Conservation (phyloP, 2,329 filamentous ascomycete genomes). For the Blastomyces parvus region DNA sequence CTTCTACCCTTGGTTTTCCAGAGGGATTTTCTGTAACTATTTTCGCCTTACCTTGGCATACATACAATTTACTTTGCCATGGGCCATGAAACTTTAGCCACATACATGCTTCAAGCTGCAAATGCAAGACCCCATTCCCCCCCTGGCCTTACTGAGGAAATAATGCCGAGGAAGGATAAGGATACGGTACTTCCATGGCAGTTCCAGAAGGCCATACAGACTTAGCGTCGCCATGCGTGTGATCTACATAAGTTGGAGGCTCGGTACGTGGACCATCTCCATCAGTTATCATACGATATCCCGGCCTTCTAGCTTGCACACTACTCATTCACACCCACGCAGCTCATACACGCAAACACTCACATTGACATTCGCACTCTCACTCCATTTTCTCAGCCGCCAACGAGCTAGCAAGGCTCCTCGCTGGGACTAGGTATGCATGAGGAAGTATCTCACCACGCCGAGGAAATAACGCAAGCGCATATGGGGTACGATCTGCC, state of each 20-base stretch:
- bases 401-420: background rate
- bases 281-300: background rate
- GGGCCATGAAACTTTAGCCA: background rate
- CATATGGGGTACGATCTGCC: background rate
- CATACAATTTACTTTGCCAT: background rate
- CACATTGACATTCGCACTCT: too few relatives aligned
- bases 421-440: too few relatives aligned
- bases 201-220: background rate
- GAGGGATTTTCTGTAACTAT: background rate
- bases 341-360: background rate
- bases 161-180: background rate
- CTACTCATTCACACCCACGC: background rate
- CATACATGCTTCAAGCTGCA: background rate
- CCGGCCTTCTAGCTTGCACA: background rate
- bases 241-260: background rate
- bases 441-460: background rate
- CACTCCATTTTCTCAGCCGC: background rate
- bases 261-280: background rate
- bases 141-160: background rate
- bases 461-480: background rate
- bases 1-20: background rate
- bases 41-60: background rate
- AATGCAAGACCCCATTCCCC: background rate
- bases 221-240: background rate
- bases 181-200: background rate